Percentiles rank a stretch among this genome's conserved stretches.
These are phyloP conservation scores for Colletotrichum chrysophilum DNA, from an alignment of 2,329 filamentous ascomycete species.

Conservation along the genomic window DNA sequence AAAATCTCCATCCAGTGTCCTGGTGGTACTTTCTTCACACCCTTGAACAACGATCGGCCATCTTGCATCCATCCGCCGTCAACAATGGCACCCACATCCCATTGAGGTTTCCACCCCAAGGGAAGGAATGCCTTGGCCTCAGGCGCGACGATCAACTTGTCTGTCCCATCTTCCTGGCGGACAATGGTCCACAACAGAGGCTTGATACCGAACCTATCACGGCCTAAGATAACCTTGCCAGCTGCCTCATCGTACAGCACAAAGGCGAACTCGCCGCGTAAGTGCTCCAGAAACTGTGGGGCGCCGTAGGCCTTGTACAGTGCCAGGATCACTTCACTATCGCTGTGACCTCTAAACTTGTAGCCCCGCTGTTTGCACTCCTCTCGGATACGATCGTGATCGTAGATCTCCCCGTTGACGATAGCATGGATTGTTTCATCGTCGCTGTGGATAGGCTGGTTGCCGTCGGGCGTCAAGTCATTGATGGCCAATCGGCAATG, in stretches of 20 bases:
- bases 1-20: conserved; percentile 47
- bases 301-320: conserved; percentile 54
- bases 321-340: conserved; percentile 58
- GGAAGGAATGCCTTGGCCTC: conserved; percentile 60
- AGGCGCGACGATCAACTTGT: conserved; percentile 50
- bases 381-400: conserved; percentile 48
- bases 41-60: conserved; percentile 53
- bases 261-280: conserved; percentile 60
- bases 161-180: not conserved
- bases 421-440: conserved; percentile 53
- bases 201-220: conserved; percentile 64
- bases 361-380: conserved; percentile 40
- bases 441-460: conserved; percentile 48
- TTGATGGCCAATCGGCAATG: conserved; percentile 58
- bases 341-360: conserved; percentile 49
- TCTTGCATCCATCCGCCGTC: conserved; percentile 51
- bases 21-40: conserved; percentile 47
- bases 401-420: conserved; percentile 65
- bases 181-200: conserved; percentile 54
- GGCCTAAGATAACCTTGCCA: conserved; percentile 45
- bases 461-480: conserved; percentile 49
- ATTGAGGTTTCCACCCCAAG: conserved; percentile 55
- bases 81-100: conserved; percentile 53
- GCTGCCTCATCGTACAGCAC: conserved; percentile 50
- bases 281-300: conserved; percentile 36